A percentile compares a stretch with the other conserved stretches of the same genome.
Evolutionary conservation across 2,329 filamentous ascomycete genomes (phyloP).

Genomic region (Penicillium brasilianum): DNA sequence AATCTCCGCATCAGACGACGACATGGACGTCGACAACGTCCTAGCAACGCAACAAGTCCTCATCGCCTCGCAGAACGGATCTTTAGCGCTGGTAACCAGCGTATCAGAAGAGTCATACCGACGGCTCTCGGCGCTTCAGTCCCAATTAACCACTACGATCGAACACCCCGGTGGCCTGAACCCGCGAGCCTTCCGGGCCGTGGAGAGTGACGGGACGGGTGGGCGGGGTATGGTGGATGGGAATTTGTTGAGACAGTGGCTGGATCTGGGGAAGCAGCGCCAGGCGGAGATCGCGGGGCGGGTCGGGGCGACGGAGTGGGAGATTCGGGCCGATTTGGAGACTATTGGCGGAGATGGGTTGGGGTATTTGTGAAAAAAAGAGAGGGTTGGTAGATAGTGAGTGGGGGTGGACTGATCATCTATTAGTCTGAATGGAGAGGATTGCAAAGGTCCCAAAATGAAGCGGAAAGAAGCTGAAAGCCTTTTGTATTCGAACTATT

Average conservation of each 20-base stretch:
- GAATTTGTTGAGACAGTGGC: constrained; percentile 73
- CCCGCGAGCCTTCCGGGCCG: constrained; percentile 74
- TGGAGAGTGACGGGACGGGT: constrained; percentile 56
- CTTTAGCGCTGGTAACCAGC: constrained; percentile 75
- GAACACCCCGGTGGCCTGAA: constrained; percentile 82
- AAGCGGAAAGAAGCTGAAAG: too few species aligned
- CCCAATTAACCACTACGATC: constrained; percentile 76
- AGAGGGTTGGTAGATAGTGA: background rate
- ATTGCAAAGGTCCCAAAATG: too few species aligned
- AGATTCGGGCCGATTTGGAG: constrained; percentile 72
- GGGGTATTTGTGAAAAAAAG: constrained; percentile 43
- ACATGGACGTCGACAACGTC: constrained; percentile 38
- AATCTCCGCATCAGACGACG: constrained; percentile 38
- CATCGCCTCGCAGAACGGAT: constrained; percentile 75
- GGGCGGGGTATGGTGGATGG: constrained; percentile 77
- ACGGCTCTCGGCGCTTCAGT: constrained; percentile 78
- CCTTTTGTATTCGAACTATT: too few species aligned
- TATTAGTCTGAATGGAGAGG: too few species aligned
- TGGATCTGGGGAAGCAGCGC: constrained; percentile 73
- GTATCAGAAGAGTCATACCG: constrained; percentile 82
- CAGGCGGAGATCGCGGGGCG: constrained; percentile 74
- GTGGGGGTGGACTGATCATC: too few species aligned
- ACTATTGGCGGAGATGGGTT: constrained; percentile 68
- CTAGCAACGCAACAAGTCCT: constrained; percentile 62
- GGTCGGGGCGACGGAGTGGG: constrained; percentile 70